Evolutionary conservation across 768 basidiomycete genomes (phyloP).

Genomic region (Phaffia tasmanica): DNA sequence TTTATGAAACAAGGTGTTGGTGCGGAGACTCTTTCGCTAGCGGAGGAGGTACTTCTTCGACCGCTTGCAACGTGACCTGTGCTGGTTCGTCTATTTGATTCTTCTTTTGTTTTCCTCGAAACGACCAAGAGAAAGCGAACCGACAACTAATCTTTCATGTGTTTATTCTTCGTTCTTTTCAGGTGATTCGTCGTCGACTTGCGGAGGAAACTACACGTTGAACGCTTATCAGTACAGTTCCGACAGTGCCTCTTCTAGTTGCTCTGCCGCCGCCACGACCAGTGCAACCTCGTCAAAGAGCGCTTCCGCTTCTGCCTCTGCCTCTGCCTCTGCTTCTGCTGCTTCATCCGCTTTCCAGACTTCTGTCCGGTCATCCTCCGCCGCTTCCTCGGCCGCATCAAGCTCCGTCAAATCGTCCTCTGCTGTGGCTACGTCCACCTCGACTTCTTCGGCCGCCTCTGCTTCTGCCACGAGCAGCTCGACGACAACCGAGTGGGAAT

Average conservation of each 20-base stretch:
- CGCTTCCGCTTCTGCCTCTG: not conserved
- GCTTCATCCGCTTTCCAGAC: not conserved
- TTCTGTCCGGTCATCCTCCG: not conserved
- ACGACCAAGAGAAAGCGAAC: not conserved
- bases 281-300: not conserved
- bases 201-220: conserved; percentile 24
- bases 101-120: not conserved
- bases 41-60: conserved; percentile 45
- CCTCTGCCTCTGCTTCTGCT: conserved; percentile 5
- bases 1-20: conserved; percentile 30
- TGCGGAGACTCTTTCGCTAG: conserved; percentile 58
- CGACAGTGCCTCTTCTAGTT: not conserved
- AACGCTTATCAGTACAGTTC: conserved; percentile 19
- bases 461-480: conserved; percentile 3
- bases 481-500: conserved; percentile 25
- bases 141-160: not conserved
- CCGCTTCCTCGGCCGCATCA: not conserved
- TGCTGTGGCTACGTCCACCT: conserved; percentile 8
- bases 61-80: conserved; percentile 63
- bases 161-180: not conserved
- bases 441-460: not conserved
- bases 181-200: conserved; percentile 11
- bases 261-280: not conserved
- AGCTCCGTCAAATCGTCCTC: not conserved
- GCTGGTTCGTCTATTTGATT: conserved; percentile 41